Evolutionary conservation across 306 rosid species (phyloP), one percentile per base, ranked within the genome.

Genomic region (Alnus glutinosa): DNA sequence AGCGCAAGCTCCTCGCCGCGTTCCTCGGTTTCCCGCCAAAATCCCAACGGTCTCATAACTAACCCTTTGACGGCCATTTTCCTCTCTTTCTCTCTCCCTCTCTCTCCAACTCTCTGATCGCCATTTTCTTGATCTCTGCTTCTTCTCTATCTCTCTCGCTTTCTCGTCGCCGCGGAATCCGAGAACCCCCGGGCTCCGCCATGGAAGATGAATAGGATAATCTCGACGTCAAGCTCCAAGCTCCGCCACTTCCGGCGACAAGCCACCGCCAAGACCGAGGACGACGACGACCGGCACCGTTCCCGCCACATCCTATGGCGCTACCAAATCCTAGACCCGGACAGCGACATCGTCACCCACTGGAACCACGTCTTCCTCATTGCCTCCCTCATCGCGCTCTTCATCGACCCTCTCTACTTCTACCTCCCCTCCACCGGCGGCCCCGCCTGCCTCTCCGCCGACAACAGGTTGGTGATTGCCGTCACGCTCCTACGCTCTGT

Each of bases 181-280:
- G 92, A 78, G 62, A 64, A 52, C 75, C 80, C 5, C 82, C 89
- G 97, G 98, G 90, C 81, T 90, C 93, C 94, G 93, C 93, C 82
- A 94, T 92, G 97, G 98, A 92, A 92, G 91, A 94, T 94, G 98
- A 84, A 89, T 91, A 90, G 89, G 83, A 86, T 87, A 88, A 18
- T 89, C 77, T 78, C 91, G 73, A 86, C 85, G 78, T 94, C 94
- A 79, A 88, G 93, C 28, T 79, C 89, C 13, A 87, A 75, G 49
- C 84, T 91, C 87, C 93, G 91, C 87, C 94, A 80, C 7, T 79
- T 88, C 83, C 82, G 87, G 86, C 89, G 91, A 83, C 77, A 72
- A 71, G 30, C 57, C 14, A 13, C 81, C 9, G 3, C 19, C 58
- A 47, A 74, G 8, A 5, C 71, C 23, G 42, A 47, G 18, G 57